Base-by-base conservation (phyloP, 345 rosid genomes). In the Litchi chinensis region DNA sequence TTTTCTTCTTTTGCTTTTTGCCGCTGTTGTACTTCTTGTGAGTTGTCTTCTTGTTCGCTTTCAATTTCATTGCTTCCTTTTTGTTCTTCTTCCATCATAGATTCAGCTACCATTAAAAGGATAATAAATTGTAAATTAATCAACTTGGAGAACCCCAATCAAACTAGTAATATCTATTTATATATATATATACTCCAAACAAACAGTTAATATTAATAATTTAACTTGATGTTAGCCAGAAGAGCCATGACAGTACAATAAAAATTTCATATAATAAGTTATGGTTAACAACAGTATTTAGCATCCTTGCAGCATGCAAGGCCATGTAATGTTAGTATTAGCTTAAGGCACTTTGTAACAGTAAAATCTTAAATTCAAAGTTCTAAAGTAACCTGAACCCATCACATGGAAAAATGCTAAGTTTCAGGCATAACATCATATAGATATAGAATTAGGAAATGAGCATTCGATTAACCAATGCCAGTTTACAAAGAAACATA, bases 1-100 rank as follows among this genome's bases (percentile, higher is more conserved):
- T 75, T 76, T 75, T 85, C 85, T 18, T 87, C 86, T 73, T 52
- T 86, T 62, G 24, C 79, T 68, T 39, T 48, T 24, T 67, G 28
- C 12, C 2, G n/a, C 18, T 54, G 59, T 54, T 54, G 59, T 10
- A 54, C 59, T 54, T 54, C 59, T 50, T 50, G 56, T 10, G 15
- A 50, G 65, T 24, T 71, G 52, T 7, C 59, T 50, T 72, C 64
- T 21, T 60, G 26, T 19, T 73, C 82, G 12, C 79, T 80, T 74
- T 37, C 82, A 74, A 73, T 77, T 72, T 84, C 87, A 39, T 37
- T 4, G 18, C 37, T 78, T 28, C 12, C 48, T 4, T 9, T 43
- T 80, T 73, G 73, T 66, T 78, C 70, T 18, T 64, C 78, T 83
- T 78, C 84, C 88, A 85, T 80, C 46, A 32, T 32, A 60, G 26